Conservation (phyloP, 75 land plant genomes). For the Pinus tabuliformis region DNA sequence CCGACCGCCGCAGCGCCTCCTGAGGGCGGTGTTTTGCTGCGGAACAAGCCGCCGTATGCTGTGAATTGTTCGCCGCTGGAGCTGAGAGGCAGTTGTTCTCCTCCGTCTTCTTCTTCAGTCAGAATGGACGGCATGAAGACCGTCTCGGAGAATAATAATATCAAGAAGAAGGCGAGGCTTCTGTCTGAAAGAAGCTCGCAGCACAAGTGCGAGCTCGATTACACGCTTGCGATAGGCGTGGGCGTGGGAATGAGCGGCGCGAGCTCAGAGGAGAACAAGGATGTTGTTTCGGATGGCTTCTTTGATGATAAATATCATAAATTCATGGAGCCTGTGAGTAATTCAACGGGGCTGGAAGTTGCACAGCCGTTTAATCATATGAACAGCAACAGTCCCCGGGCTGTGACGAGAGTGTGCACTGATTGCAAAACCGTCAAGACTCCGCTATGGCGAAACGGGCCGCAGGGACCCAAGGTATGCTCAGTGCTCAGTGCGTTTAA, state of each 20-base stretch:
- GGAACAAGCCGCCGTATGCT: not conserved
- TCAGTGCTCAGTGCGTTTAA: conserved; percentile 21
- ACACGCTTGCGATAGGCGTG: not conserved
- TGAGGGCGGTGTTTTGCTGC: not conserved
- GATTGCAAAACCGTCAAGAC: conserved; percentile 38
- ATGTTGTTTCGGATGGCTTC: not conserved
- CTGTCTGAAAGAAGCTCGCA: no score
- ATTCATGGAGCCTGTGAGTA: not conserved
- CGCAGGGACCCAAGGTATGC: conserved; percentile 48
- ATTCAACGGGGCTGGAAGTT: not conserved
- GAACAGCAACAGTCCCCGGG: not conserved
- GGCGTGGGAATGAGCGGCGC: not conserved
- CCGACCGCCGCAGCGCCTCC: not conserved
- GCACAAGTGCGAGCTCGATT: not conserved
- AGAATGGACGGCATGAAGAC: not conserved
- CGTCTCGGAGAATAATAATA: not conserved
- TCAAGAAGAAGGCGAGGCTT: not conserved
- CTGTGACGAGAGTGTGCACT: conserved; percentile 9
- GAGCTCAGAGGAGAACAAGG: not conserved
- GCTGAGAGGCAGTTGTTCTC: not conserved
- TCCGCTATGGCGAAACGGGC: conserved; percentile 68
- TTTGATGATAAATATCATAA: not conserved
- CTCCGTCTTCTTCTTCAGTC: not conserved
- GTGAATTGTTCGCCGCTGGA: conserved; percentile 1
- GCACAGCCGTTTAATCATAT: not conserved